phyloP scores from a whole-genome alignment of 1,284 basidiomycete genomes.

The Hypsizygus ulmarius region DNA sequence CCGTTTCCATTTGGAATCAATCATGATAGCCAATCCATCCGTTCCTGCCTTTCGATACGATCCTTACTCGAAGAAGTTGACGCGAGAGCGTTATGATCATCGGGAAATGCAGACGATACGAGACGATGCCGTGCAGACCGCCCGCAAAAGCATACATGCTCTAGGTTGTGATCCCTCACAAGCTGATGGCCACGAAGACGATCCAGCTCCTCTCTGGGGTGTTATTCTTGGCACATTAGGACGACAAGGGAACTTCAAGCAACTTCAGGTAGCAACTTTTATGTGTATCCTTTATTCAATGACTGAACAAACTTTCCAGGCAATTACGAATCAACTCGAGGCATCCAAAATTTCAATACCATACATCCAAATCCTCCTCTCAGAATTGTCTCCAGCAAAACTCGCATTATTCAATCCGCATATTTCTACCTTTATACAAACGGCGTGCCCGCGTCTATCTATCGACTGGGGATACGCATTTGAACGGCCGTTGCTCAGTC shows the following conservation, averaged over 20 bases:
- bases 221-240: conserved; percentile 96
- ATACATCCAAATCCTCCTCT: conserved; percentile 88
- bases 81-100: conserved; percentile 91
- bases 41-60: conserved; percentile 98
- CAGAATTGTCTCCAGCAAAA: conserved; percentile 94
- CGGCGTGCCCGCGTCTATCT: conserved; percentile 91
- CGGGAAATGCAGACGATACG: conserved; percentile 79
- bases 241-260: conserved; percentile 89
- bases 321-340: conserved; percentile 70
- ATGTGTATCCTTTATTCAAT: not conserved
- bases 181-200: conserved; percentile 6
- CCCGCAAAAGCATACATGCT: conserved; percentile 58
- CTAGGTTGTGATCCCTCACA: conserved; percentile 24
- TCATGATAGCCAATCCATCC: conserved; percentile 98
- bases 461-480: conserved; percentile 99
- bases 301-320: conserved; percentile 40
- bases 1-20: conserved; percentile 95
- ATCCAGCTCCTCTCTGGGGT: conserved; percentile 64
- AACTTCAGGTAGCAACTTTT: conserved; percentile 62
- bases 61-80: conserved; percentile 97
- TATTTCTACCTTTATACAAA: conserved; percentile 90
- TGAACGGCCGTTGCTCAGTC: conserved; percentile 82
- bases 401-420: conserved; percentile 80
- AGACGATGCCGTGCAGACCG: conserved; percentile 75
- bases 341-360: conserved; percentile 57